Evolutionary conservation across 345 rosid species (phyloP), one percentile per base, ranked within the genome.

Genomic region (Noccaea bulbosa): DNA sequence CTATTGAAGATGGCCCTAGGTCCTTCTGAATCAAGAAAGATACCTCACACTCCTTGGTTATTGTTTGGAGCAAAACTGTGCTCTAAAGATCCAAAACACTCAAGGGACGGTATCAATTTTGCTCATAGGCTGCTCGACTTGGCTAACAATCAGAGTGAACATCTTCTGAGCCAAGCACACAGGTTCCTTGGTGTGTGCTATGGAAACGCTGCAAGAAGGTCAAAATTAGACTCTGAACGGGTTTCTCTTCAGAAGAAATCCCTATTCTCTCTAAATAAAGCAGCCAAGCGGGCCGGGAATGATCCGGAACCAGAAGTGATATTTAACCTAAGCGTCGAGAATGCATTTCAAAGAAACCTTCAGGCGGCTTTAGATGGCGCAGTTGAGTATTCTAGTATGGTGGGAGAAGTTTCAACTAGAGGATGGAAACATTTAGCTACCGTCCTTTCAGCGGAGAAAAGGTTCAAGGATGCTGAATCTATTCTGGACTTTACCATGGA

Each of bases 181-280:
- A 88, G 76, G 41, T 92, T 85, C 71, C 99, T 92, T 51, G 97
- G 99, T 43, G 69, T 87, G 60, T 92, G 98, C 79, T 87, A 80
- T 60, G 97, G 96, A 50, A 81, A 81, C 71, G 90, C 87, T 34
- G 98, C 98, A 34, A 90, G 92, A 74, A 65, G 71, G 71, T 92
- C 92, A 5, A 69, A 78, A 48, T 79, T 86, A 67, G 98, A 94
- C 78, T 81, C 88, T 22, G 86, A 90, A 71, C 88, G 98, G 75
- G 70, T 70, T 77, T 48, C 52, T 24, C 76, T 83, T 64, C 96
- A 85, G 73, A 83, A 72, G 75, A 85, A 83, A 74, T 81, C 97
- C 48, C 68, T 94, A 74, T 34, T 59, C 38, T 86, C 81, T 77
- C 83, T 94, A 49, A 86, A 79, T 62, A 67, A 64, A 49, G 99